Base-by-base conservation (phyloP, 106 monocot species). In the Platanthera guangdongensis region DNA sequence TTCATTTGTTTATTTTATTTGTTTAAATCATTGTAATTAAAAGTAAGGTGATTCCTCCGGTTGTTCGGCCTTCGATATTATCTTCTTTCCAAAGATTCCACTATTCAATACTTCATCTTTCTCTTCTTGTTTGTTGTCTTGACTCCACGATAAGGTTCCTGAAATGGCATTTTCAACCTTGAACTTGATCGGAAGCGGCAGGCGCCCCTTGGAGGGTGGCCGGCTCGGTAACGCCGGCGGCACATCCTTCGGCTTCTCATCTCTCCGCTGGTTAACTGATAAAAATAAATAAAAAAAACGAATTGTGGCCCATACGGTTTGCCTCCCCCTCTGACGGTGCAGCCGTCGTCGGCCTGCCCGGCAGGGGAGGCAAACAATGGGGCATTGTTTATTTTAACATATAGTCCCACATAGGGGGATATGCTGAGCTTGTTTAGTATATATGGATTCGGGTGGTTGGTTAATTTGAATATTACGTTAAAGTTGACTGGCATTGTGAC, bases 191-290 rank as follows among this genome's bases (percentile, higher is more conserved):
- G 81, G 78, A 63, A 84, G 18, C 5, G 84, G 87, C 16, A 82
- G 70, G 6, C 87, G 81, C 11, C 84, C 74, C 19, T 68, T 73
- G 1, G 76, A 68, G 3, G 79, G 22, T 0, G 87, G 87, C 47
- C 87, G 75, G 14, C 73, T 18, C 18, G 87, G 87, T 73, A 87
- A 71, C 12, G 82, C 82, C 21, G 87, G 87, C 3, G 84, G 81
- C 72, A 82, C 25, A 64, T 84, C 84, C 76, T 69, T 84, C 25
- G 79, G 84, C 60, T 79, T 77, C 51, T 76, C 79, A 51, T 84
- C 87, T 49, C 76, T 78, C 59, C 51, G n/a, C 76, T 51, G 74
- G 25, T 25, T 25, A 25, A 25, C 25, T 25, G 0, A 25, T 25
- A 25, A 25, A 25, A 25, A 25, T 25, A 25, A 25, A 25, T 25